phyloP scores from a whole-genome alignment of 768 basidiomycete species.

The Tricholoma saponaceum region DNA sequence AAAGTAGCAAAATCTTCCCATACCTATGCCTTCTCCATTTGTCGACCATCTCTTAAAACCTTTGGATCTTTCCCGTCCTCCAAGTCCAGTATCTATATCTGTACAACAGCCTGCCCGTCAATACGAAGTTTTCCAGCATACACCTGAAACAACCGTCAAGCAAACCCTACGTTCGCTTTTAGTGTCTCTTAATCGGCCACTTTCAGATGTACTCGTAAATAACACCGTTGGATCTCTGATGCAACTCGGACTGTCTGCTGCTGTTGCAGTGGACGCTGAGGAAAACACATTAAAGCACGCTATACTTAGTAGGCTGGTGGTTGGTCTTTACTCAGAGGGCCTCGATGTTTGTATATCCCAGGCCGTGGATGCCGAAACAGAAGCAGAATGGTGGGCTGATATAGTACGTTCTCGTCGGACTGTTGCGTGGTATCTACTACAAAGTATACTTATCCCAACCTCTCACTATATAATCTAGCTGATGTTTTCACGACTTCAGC shows the following conservation, averaged over 20 bases:
- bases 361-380: slow-evolving; percentile 66
- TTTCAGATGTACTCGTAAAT: slow-evolving; percentile 21
- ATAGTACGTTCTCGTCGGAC: slow-evolving; percentile 55
- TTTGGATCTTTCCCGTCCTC: slow-evolving; percentile 22
- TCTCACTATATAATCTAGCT: background rate
- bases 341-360: slow-evolving; percentile 62
- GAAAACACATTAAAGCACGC: slow-evolving; percentile 37
- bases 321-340: slow-evolving; percentile 60
- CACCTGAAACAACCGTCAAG: slow-evolving; percentile 17
- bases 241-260: slow-evolving; percentile 21
- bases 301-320: slow-evolving; percentile 45
- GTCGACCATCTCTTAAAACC: slow-evolving; percentile 33
- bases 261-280: slow-evolving; percentile 22
- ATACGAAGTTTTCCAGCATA: background rate
- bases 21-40: slow-evolving; percentile 32
- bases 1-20: too few relatives aligned
- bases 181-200: slow-evolving; percentile 28
- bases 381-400: slow-evolving; percentile 84
- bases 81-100: slow-evolving; percentile 10
- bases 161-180: slow-evolving; percentile 35
- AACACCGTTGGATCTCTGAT: slow-evolving; percentile 21
- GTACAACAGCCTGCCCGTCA: background rate
- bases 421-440: slow-evolving; percentile 65
- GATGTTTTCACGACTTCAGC: slow-evolving; percentile 30
- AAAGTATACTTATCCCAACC: slow-evolving; percentile 51